phyloP scores from a whole-genome alignment of 345 rosid species.

The Heritiera fomes region DNA sequence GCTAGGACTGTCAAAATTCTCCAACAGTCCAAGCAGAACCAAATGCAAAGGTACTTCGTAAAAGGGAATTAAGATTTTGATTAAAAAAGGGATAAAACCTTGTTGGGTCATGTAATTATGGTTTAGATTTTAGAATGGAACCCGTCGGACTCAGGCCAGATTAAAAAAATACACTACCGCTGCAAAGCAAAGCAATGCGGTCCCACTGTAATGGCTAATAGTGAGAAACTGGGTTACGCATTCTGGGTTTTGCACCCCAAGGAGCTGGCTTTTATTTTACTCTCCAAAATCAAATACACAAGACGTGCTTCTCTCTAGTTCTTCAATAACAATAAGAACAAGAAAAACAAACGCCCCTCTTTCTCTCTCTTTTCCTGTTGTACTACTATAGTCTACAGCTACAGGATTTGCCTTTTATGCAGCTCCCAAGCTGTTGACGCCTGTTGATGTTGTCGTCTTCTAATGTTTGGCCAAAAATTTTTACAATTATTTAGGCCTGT shows the following conservation, averaged over 20 bases:
- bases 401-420: not conserved
- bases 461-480: not conserved
- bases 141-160: not conserved
- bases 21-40: constrained; percentile 2
- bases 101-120: not conserved
- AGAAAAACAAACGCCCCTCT: not conserved
- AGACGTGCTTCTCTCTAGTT: not conserved
- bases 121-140: not conserved
- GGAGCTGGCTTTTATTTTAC: not conserved
- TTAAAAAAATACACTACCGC: not conserved
- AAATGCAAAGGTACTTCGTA: not conserved
- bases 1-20: not conserved
- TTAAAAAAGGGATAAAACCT: not conserved
- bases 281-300: not conserved
- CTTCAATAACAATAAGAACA: not conserved
- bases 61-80: not conserved
- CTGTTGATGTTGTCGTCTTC: not conserved
- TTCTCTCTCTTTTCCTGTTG: not conserved
- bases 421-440: constrained; percentile 1
- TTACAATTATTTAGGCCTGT: not conserved
- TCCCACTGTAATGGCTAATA: not conserved
- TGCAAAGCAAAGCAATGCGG: not conserved
- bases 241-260: not conserved
- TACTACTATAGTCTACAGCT: not conserved
- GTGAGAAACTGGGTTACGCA: not conserved